phyloP scores from a whole-genome alignment of 2,329 filamentous ascomycete genomes.

The Fusarium sp. region DNA sequence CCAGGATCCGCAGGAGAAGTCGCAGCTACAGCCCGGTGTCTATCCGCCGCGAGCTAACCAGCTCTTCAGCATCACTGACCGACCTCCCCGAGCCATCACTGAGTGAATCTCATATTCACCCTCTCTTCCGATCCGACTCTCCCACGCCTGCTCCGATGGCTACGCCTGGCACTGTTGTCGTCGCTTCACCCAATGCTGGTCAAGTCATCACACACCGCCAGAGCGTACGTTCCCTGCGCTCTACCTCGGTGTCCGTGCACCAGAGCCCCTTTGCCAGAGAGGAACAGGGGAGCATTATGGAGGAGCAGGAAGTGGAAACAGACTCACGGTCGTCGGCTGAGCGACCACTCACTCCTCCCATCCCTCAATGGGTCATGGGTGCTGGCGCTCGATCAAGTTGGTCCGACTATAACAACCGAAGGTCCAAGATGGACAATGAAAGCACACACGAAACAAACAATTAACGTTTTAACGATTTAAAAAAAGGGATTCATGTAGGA shows the following conservation, averaged over 20 bases:
- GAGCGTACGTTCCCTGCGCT: slow-evolving; percentile 65
- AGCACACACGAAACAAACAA: slow-evolving; percentile 14
- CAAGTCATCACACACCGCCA: slow-evolving; percentile 68
- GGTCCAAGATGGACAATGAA: slow-evolving; percentile 37
- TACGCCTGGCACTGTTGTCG: slow-evolving; percentile 77
- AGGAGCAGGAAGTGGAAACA: slow-evolving; percentile 42
- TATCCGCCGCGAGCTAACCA: slow-evolving; percentile 47
- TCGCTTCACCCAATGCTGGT: slow-evolving; percentile 76
- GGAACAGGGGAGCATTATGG: slow-evolving; percentile 38
- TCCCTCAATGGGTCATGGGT: slow-evolving; percentile 70
- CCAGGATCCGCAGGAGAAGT: slow-evolving; percentile 58
- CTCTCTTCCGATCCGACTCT: slow-evolving; percentile 79
- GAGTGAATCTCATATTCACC: slow-evolving; percentile 79
- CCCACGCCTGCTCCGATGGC: slow-evolving; percentile 73
- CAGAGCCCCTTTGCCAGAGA: slow-evolving; percentile 61
- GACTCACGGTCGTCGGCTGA: slow-evolving; percentile 49
- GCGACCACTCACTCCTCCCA: slow-evolving; percentile 67
- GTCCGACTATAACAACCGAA: slow-evolving; percentile 58
- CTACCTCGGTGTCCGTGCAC: slow-evolving; percentile 63
- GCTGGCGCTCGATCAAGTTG: slow-evolving; percentile 64
- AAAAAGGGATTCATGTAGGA: slow-evolving; percentile 8
- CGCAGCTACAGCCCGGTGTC: slow-evolving; percentile 64
- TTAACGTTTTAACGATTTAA: slow-evolving; percentile 32
- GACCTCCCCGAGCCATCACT: slow-evolving; percentile 62
- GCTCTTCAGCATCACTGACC: slow-evolving; percentile 50